These are phyloP conservation scores for Pulveroboletus ravenelii DNA, from an alignment of 768 basidiomycete species.

Conservation along the genomic window DNA sequence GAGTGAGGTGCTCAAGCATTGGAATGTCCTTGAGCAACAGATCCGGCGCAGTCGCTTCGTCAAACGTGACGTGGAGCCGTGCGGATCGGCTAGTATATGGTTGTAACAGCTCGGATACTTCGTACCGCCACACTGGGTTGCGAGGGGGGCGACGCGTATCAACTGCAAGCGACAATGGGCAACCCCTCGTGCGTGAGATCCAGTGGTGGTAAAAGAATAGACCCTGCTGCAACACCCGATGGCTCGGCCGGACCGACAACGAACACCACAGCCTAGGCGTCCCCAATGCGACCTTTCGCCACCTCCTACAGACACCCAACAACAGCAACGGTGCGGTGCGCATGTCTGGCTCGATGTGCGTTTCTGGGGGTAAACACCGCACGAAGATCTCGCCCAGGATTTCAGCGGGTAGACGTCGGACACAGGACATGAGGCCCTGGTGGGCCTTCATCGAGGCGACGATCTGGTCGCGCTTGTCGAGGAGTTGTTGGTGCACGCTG, in stretches of 20 bases:
- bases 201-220: conserved; percentile 15
- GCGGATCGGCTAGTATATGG: conserved; percentile 13
- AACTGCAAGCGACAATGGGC: conserved; percentile 22
- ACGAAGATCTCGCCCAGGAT: conserved; percentile 45
- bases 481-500: conserved; percentile 6
- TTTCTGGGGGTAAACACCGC: conserved; percentile 30
- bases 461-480: conserved; percentile 12
- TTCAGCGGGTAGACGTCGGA: conserved; percentile 40
- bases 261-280: conserved; percentile 47
- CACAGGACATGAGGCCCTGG: conserved; percentile 22
- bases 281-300: conserved; percentile 37
- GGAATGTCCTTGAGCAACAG: conserved; percentile 17
- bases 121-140: conserved; percentile 19
- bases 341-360: conserved; percentile 21
- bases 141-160: conserved; percentile 6
- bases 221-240: conserved; percentile 6
- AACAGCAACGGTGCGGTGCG: conserved; percentile 35
- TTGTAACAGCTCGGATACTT: conserved; percentile 20
- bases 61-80: conserved; percentile 10
- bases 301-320: conserved; percentile 37
- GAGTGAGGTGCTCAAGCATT: conserved; percentile 16
- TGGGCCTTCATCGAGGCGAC: conserved; percentile 17
- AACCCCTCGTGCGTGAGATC: conserved; percentile 17
- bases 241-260: conserved; percentile 24
- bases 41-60: conserved; percentile 7